These are phyloP conservation scores for Suillus americanus DNA, from an alignment of 768 basidiomycete species.

Conservation along the genomic window DNA sequence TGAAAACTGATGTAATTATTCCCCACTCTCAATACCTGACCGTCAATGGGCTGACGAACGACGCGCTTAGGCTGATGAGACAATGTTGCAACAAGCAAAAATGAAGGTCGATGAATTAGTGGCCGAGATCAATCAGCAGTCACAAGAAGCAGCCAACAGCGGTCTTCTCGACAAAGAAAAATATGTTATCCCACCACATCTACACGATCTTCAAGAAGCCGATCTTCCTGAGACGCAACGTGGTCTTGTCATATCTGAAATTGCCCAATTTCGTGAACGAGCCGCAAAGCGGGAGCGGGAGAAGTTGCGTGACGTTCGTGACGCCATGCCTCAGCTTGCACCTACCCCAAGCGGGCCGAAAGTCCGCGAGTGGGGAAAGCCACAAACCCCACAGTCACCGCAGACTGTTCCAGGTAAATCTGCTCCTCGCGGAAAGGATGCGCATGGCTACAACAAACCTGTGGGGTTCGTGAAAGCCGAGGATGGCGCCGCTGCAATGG, in stretches of 20 bases:
- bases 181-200: conserved; percentile 92
- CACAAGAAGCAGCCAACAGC: conserved; percentile 72
- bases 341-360: conserved; percentile 70
- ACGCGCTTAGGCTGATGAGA: conserved; percentile 64
- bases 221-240: conserved; percentile 94
- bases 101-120: conserved; percentile 64
- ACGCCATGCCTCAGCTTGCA: conserved; percentile 46
- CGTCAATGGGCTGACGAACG: background rate
- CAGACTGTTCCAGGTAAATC: conserved; percentile 36
- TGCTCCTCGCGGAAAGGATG: conserved; percentile 59
- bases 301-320: conserved; percentile 77
- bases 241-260: conserved; percentile 92
- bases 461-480: conserved; percentile 81
- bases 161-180: conserved; percentile 82
- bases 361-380: conserved; percentile 76
- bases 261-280: conserved; percentile 93
- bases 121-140: conserved; percentile 66
- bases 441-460: conserved; percentile 78
- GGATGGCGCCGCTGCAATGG: conserved; percentile 40
- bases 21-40: background rate
- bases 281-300: conserved; percentile 90
- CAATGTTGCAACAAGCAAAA: conserved; percentile 59
- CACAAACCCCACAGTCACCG: conserved; percentile 34
- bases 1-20: conserved; percentile 73
- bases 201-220: conserved; percentile 94